Evolutionary conservation across 2,329 filamentous ascomycete species (phyloP).

Genomic region (Aspergillus vadensis): DNA sequence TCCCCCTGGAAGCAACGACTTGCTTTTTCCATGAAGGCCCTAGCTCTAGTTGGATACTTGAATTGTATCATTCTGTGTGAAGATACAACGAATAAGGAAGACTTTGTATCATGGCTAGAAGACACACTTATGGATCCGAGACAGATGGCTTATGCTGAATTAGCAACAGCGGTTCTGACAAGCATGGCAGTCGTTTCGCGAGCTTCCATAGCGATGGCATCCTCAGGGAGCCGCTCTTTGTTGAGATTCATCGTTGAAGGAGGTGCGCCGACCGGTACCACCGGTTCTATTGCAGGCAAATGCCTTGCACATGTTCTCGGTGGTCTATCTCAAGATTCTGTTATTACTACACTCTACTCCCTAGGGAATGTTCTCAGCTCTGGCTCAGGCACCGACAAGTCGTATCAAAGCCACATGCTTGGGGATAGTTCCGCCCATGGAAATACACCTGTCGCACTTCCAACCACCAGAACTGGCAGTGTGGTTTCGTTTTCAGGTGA

Average conservation of each 20-base stretch:
- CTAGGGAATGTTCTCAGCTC: conserved; percentile 93
- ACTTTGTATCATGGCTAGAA: conserved; percentile 82
- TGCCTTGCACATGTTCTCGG: conserved; percentile 81
- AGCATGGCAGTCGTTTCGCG: conserved; percentile 80
- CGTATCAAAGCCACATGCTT: conserved; percentile 34
- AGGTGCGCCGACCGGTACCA: conserved; percentile 63
- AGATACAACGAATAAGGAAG: conserved; percentile 75
- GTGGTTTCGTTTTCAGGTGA: conserved; percentile 72
- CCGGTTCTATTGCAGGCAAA: conserved; percentile 75
- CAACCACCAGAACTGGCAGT: conserved; percentile 37
- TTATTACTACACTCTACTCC: conserved; percentile 94
- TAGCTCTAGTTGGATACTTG: conserved; percentile 77
- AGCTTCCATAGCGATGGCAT: conserved; percentile 70
- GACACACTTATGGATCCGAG: conserved; percentile 74
- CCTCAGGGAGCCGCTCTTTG: conserved; percentile 74
- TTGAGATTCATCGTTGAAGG: conserved; percentile 88
- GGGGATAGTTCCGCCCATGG: conserved; percentile 48
- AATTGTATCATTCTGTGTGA: conserved; percentile 84
- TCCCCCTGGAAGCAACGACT: conserved; percentile 84
- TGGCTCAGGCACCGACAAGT: conserved; percentile 56
- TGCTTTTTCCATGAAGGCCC: conserved; percentile 81
- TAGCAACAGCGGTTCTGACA: conserved; percentile 78
- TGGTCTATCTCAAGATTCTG: conserved; percentile 82
- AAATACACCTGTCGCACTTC: conserved; percentile 48
- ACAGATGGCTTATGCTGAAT: conserved; percentile 77